Conservation (phyloP, 1,284 basidiomycete species). For the Malassezia psittaci region DNA sequence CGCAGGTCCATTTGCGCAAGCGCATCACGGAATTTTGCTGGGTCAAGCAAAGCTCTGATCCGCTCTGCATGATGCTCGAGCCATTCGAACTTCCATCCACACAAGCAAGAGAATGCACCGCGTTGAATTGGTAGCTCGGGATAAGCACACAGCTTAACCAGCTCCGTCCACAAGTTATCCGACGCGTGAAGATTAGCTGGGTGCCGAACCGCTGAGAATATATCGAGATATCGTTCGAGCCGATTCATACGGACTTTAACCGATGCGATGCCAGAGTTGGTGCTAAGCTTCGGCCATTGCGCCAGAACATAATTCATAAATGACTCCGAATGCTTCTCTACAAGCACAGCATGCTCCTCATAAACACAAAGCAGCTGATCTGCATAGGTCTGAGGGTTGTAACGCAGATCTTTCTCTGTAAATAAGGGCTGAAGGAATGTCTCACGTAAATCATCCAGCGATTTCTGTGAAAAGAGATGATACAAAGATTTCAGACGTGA, state of each 20-base stretch:
- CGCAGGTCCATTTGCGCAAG: conserved; percentile 57
- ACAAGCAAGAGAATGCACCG: conserved; percentile 66
- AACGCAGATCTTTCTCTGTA: conserved; percentile 3
- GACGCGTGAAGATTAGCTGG: conserved; percentile 73
- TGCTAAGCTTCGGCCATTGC: conserved; percentile 4
- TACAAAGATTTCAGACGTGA: conserved; percentile 19
- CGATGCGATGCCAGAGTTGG: neutral
- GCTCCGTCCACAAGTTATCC: conserved; percentile 59
- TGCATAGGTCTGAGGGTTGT: conserved; percentile 8
- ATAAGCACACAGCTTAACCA: conserved; percentile 69
- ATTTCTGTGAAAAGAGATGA: neutral
- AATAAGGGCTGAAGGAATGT: neutral
- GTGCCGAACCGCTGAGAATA: conserved; percentile 81
- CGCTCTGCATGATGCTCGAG: conserved; percentile 61
- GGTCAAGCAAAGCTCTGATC: conserved; percentile 66
- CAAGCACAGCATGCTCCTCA: conserved; percentile 7
- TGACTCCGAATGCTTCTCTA: conserved; percentile 8
- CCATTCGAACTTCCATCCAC: conserved; percentile 69
- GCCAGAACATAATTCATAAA: conserved; percentile 8
- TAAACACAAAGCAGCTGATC: conserved; percentile 11
- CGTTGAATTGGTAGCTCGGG: conserved; percentile 72
- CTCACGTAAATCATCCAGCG: neutral
- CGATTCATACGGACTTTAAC: conserved; percentile 13
- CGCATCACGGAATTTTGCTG: conserved; percentile 77
- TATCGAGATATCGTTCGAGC: conserved; percentile 53